A percentile compares a stretch with the other conserved stretches of the same genome.
Conservation (phyloP, 176 grass and related monocot genomes). For the Elymus sibiricus region DNA sequence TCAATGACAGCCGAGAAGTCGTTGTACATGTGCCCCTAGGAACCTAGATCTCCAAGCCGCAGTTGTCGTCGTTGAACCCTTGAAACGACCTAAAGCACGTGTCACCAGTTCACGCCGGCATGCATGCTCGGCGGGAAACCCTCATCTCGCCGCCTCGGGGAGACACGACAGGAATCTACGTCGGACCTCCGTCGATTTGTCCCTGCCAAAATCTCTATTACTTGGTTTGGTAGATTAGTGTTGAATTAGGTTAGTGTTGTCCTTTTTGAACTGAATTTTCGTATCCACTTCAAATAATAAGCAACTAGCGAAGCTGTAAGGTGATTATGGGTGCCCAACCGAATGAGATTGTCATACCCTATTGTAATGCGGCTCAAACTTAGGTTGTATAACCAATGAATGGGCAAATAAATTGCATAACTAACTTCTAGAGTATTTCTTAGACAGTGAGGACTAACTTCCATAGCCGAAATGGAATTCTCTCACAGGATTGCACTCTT, state of each 20-base stretch:
- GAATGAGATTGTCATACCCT: background rate
- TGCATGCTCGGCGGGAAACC: no score
- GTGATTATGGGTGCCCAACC: background rate
- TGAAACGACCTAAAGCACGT: no score
- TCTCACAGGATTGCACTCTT: background rate
- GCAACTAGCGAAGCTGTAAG: no score
- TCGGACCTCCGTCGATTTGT: no score
- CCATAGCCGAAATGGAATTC: background rate
- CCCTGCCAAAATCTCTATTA: background rate
- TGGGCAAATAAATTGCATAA: background rate
- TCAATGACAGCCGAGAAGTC: no score
- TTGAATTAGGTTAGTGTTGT: background rate
- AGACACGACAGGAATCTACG: no score
- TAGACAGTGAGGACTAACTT: background rate
- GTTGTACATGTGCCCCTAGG: no score
- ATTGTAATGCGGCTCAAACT: background rate
- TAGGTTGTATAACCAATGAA: background rate
- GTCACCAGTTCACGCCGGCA: no score
- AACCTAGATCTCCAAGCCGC: no score
- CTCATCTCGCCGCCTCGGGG: no score
- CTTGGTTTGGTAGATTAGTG: background rate
- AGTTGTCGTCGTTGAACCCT: no score
- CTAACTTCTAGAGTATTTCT: background rate
- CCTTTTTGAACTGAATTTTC: no score
- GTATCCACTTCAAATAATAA: background rate